Evolutionary conservation across 225 moss, liverwort and hornwort genomes (phyloP).

Genomic region (Bryum argenteum): DNA sequence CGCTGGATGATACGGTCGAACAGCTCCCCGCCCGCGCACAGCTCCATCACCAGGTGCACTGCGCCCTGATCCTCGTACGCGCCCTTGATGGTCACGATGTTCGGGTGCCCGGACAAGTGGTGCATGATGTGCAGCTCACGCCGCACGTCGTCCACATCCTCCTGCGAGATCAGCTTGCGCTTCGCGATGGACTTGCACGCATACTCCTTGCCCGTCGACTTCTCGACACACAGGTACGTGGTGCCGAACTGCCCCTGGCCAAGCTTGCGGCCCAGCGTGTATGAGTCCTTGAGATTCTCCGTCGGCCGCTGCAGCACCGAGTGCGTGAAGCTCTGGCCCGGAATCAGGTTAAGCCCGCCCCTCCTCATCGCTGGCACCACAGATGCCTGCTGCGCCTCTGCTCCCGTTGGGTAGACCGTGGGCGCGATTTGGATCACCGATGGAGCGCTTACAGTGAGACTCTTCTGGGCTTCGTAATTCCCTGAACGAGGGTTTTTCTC

Average conservation of each 20-base stretch:
- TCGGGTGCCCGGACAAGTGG: conserved; percentile 60
- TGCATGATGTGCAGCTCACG: conserved; percentile 67
- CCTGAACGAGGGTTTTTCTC: conserved; percentile 1
- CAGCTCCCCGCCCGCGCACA: conserved; percentile 60
- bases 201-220: conserved; percentile 47
- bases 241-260: conserved; percentile 63
- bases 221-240: conserved; percentile 58
- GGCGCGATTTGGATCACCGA: conserved; percentile 46
- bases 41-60: conserved; percentile 65
- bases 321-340: conserved; percentile 60
- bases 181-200: conserved; percentile 65
- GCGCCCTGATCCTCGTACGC: conserved; percentile 51
- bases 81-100: conserved; percentile 63
- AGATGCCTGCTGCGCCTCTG: conserved; percentile 20
- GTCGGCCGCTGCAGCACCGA: conserved; percentile 60
- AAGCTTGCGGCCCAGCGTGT: conserved; percentile 52
- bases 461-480: conserved; percentile 34
- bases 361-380: conserved; percentile 48
- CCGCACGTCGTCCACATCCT: conserved; percentile 60
- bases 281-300: conserved; percentile 51
- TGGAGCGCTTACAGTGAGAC: conserved; percentile 36
- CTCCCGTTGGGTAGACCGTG: conserved; percentile 15
- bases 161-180: conserved; percentile 61
- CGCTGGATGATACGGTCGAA: conserved; percentile 59
- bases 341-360: conserved; percentile 41